Percentiles rank a stretch among this genome's conserved stretches.
phyloP scores from a whole-genome alignment of 352 stramenopile species.

The Globisporangium viniferum region DNA sequence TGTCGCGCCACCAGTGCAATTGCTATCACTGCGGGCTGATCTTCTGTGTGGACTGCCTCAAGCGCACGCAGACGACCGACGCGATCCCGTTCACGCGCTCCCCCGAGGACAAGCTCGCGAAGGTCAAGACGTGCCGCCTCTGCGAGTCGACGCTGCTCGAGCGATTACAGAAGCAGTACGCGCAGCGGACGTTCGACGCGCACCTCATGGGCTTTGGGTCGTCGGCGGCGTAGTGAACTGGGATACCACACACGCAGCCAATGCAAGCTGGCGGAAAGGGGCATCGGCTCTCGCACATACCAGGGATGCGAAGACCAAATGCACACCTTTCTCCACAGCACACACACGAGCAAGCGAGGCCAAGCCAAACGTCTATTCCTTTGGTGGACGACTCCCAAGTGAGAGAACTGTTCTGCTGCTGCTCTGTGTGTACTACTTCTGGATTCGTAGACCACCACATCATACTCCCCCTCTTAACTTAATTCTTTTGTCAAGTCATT shows the following conservation, averaged over 20 bases:
- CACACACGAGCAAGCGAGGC: background rate
- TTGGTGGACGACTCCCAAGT: background rate
- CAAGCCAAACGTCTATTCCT: background rate
- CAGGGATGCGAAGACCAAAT: conserved; percentile 1
- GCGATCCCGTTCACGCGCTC: conserved; percentile 54
- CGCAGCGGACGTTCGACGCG: conserved; percentile 53
- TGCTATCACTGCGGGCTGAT: conserved; percentile 84
- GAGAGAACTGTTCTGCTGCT: background rate
- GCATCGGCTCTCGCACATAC: background rate
- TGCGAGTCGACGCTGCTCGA: conserved; percentile 65
- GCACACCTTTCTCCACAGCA: background rate
- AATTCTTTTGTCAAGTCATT: conserved; percentile 10
- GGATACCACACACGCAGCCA: background rate
- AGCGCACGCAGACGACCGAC: conserved; percentile 41
- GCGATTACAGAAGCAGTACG: conserved; percentile 46
- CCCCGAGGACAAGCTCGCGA: conserved; percentile 48
- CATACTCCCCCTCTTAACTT: conserved; percentile 5
- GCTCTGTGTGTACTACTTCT: conserved; percentile 2
- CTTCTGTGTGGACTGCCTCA: conserved; percentile 65
- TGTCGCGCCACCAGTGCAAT: conserved; percentile 57
- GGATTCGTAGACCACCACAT: background rate
- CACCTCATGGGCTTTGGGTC: conserved; percentile 50
- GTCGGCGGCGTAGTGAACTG: background rate
- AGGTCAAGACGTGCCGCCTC: conserved; percentile 57
- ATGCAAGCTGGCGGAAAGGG: background rate